Evolutionary conservation across 164 flowering plant genomes (phyloP).

Genomic region (Dillenia suffruticosa): DNA sequence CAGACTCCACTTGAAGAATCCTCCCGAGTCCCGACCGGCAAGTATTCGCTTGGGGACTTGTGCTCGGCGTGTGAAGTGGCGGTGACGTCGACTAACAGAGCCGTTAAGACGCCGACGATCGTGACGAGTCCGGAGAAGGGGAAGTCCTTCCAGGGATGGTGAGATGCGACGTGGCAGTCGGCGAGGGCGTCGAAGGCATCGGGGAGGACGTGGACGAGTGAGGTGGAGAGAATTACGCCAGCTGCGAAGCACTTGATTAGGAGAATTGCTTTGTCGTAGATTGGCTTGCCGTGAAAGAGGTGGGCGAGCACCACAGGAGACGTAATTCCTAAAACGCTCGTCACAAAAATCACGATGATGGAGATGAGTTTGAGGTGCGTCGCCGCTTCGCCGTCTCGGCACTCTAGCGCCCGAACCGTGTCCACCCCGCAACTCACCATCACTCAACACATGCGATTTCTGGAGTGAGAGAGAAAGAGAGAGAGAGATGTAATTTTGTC

Average conservation of each 20-base stretch:
- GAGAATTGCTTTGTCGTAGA: conserved; percentile 41
- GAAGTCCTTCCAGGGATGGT: conserved; percentile 77
- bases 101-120: conserved; percentile 45
- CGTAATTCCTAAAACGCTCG: conserved; percentile 59
- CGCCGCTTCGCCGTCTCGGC: conserved; percentile 57
- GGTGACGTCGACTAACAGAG: conserved; percentile 55
- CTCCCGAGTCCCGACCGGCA: conserved; percentile 27
- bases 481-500: background rate
- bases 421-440: conserved; percentile 33
- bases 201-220: conserved; percentile 78
- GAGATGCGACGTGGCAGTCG: conserved; percentile 53
- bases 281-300: conserved; percentile 47
- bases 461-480: conserved; percentile 3
- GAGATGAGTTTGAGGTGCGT: conserved; percentile 55
- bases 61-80: conserved; percentile 53
- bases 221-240: conserved; percentile 75
- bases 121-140: conserved; percentile 68
- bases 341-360: conserved; percentile 43
- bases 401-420: conserved; percentile 24
- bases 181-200: conserved; percentile 63
- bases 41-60: conserved; percentile 18
- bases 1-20: conserved; percentile 3
- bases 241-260: conserved; percentile 84
- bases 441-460: background rate
- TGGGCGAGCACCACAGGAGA: conserved; percentile 61